Evolutionary conservation across 768 basidiomycete genomes (phyloP).

Genomic region (Tremella mesenterica): DNA sequence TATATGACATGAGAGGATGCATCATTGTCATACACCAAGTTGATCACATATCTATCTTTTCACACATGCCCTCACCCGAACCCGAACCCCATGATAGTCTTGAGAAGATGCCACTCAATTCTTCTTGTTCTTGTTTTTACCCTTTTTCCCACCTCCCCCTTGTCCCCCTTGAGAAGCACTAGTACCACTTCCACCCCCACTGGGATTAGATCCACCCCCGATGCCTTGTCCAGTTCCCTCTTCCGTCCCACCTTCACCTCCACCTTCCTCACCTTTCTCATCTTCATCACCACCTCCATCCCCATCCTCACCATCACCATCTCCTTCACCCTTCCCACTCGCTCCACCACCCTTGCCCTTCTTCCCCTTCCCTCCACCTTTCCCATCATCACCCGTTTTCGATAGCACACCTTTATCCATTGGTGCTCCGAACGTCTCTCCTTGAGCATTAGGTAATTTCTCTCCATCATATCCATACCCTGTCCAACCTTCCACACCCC

Average conservation of each 20-base stretch:
- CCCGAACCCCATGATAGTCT: not conserved
- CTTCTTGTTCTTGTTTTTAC: too few species aligned
- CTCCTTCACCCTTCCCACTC: slow-evolving; percentile 5
- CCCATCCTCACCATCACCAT: slow-evolving; percentile 3
- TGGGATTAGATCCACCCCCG: too few species aligned
- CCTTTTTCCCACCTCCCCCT: too few species aligned
- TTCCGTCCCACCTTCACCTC: slow-evolving; percentile 3
- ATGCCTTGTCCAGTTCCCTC: not conserved
- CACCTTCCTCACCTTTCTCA: not conserved
- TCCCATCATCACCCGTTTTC: not conserved
- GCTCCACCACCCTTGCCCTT: slow-evolving; percentile 16
- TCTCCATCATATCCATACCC: slow-evolving; percentile 32
- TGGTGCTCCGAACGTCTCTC: slow-evolving; percentile 24
- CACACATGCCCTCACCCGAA: not conserved
- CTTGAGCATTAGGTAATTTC: slow-evolving; percentile 18
- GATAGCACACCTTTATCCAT: slow-evolving; percentile 4
- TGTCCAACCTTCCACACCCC: slow-evolving; percentile 26
- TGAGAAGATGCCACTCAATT: too few species aligned
- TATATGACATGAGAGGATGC: too few species aligned
- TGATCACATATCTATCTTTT: too few species aligned
- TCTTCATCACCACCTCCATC: slow-evolving; percentile 5
- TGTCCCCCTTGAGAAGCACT: too few species aligned
- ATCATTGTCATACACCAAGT: too few species aligned
- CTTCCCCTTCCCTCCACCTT: slow-evolving; percentile 14
- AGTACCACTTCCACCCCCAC: too few species aligned